Percentiles rank a stretch among this genome's conserved stretches.
Conservation (phyloP, 2,329 filamentous ascomycete genomes). For the Fusarium continuum region DNA sequence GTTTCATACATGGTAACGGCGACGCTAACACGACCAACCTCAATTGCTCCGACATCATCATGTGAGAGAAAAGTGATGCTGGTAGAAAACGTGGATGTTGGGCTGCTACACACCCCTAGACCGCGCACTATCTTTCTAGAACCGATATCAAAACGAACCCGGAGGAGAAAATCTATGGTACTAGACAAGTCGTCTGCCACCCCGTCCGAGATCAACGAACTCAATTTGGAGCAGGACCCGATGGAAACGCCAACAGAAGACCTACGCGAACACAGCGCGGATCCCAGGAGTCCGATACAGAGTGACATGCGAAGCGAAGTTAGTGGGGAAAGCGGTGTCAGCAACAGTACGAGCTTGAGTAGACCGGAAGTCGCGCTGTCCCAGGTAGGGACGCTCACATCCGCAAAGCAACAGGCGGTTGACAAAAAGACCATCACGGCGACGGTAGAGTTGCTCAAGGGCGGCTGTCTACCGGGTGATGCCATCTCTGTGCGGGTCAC, state of each 20-base stretch:
- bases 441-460: conserved; percentile 81
- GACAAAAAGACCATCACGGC: conserved; percentile 84
- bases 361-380: conserved; percentile 55
- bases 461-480: conserved; percentile 88
- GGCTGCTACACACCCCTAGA: conserved; percentile 75
- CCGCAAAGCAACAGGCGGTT: conserved; percentile 55
- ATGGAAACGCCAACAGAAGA: conserved; percentile 55
- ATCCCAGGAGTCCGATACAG: conserved; percentile 55
- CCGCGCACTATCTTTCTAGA: conserved; percentile 87
- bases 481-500: conserved; percentile 80
- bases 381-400: conserved; percentile 45
- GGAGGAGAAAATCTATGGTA: conserved; percentile 65
- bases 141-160: conserved; percentile 77
- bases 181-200: conserved; percentile 57
- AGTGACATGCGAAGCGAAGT: conserved; percentile 72
- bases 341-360: conserved; percentile 71
- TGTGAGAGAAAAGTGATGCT: conserved; percentile 85
- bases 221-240: conserved; percentile 48
- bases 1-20: conserved; percentile 92
- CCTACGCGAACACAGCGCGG: conserved; percentile 47
- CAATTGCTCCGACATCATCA: conserved; percentile 80
- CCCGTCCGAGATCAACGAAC: conserved; percentile 51
- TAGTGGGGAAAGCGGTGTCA: conserved; percentile 75
- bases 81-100: conserved; percentile 86
- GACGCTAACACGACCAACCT: conserved; percentile 87